Percentiles rank a stretch among this genome's conserved stretches.
These are phyloP conservation scores for Fusarium sp. DNA, from an alignment of 2,329 filamentous ascomycete genomes.

Conservation along the genomic window DNA sequence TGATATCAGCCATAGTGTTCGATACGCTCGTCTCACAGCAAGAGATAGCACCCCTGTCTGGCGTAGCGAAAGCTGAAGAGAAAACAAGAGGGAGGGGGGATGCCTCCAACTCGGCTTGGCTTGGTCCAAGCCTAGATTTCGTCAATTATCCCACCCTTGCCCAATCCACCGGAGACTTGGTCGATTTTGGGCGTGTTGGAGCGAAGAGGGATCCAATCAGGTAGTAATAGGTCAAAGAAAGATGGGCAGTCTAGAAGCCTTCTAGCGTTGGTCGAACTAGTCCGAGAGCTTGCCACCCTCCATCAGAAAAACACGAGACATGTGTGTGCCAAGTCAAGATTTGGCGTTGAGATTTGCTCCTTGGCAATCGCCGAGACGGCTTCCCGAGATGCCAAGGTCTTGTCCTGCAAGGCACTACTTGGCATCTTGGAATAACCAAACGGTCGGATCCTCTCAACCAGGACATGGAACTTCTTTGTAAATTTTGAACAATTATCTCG, in stretches of 20 bases:
- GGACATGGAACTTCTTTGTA: background rate
- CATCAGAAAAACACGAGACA: background rate
- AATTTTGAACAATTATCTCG: background rate
- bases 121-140: conserved; percentile 16
- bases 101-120: conserved; percentile 19
- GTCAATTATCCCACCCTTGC: conserved; percentile 4
- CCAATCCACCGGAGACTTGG: conserved; percentile 10
- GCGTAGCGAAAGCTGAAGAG: background rate
- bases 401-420: conserved; percentile 32
- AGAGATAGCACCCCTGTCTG: conserved; percentile 9
- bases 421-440: background rate
- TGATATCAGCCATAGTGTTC: conserved; percentile 6
- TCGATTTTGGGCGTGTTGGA: background rate
- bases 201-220: conserved; percentile 25
- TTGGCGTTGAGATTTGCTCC: conserved; percentile 6
- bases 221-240: background rate
- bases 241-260: conserved; percentile 39
- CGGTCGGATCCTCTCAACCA: conserved; percentile 2
- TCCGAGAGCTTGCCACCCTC: conserved; percentile 10
- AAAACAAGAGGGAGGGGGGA: background rate
- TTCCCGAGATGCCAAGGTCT: conserved; percentile 35
- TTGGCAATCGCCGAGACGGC: conserved; percentile 38
- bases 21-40: conserved; percentile 14
- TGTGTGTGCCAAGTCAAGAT: conserved; percentile 19
- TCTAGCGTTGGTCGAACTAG: conserved; percentile 32